Evolutionary conservation across 345 rosid species (phyloP).

Genomic region (Sisymbrium irio): DNA sequence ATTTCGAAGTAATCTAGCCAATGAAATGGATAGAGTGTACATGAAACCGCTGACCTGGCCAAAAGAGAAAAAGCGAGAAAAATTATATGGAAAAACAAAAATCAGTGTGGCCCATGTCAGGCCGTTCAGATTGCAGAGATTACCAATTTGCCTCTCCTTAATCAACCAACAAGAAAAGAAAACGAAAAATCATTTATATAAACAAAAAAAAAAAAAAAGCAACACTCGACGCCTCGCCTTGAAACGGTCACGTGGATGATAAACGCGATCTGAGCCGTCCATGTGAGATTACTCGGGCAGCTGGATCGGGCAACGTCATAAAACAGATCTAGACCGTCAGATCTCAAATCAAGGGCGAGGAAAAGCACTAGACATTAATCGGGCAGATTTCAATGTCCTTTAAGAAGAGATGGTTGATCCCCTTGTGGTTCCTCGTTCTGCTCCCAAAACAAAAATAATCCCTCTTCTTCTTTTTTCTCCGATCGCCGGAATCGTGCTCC

Average conservation of each 20-base stretch:
- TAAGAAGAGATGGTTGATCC: conserved; percentile 33
- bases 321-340: conserved; percentile 26
- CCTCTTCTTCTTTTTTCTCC: conserved; percentile 9
- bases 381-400: conserved; percentile 33
- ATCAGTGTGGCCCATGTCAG: conserved; percentile 23
- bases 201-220: not conserved
- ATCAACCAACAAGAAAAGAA: not conserved
- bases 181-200: not conserved
- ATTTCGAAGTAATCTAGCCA: not conserved
- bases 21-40: not conserved
- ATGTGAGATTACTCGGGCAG: conserved; percentile 26
- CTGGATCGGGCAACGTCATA: conserved; percentile 23
- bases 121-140: not conserved
- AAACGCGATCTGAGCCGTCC: conserved; percentile 21
- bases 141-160: conserved; percentile 8
- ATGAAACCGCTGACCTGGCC: conserved; percentile 18
- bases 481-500: conserved; percentile 33
- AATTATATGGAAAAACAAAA: not conserved
- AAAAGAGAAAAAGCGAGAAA: not conserved
- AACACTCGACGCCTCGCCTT: not conserved
- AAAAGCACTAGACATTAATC: not conserved
- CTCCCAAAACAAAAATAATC: not conserved
- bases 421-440: conserved; percentile 26
- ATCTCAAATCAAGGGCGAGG: conserved; percentile 19
- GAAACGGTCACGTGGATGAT: not conserved